Evolutionary conservation across 192 early-diverging fungal genomes (phyloP).

Genomic region (Entrophospora sp.): DNA sequence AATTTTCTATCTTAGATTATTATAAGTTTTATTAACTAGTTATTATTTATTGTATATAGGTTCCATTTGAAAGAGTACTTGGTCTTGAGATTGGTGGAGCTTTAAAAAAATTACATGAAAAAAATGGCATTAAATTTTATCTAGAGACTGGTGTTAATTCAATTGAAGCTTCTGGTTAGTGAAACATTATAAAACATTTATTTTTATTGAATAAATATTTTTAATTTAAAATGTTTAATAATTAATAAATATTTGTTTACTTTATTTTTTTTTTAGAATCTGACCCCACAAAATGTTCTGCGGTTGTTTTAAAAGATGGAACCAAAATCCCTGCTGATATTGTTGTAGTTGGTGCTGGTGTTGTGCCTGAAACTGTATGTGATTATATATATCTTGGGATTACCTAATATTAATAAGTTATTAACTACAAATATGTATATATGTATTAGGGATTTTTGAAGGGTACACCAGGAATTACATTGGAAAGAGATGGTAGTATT

Average conservation of each 20-base stretch:
- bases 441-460: slow-evolving; percentile 31
- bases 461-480: slow-evolving; percentile 22
- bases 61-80: slow-evolving; percentile 45
- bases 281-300: slow-evolving; percentile 24
- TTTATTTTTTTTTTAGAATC: not conserved
- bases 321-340: slow-evolving; percentile 36
- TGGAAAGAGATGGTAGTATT: slow-evolving; percentile 40
- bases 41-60: no score
- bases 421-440: not conserved
- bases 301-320: slow-evolving; percentile 31
- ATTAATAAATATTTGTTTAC: not conserved
- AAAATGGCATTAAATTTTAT: slow-evolving; percentile 38
- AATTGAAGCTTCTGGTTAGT: slow-evolving; percentile 22
- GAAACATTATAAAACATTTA: not conserved
- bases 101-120: slow-evolving; percentile 31
- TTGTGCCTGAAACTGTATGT: slow-evolving; percentile 34
- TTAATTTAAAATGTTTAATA: not conserved
- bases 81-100: slow-evolving; percentile 39
- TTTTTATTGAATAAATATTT: not conserved
- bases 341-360: slow-evolving; percentile 47
- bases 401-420: not conserved
- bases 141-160: slow-evolving; percentile 28
- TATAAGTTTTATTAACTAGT: not conserved
- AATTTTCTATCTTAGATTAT: not conserved
- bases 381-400: no score